These are phyloP conservation scores for Somion occarium DNA, from an alignment of 1,284 basidiomycete genomes.

Conservation along the genomic window DNA sequence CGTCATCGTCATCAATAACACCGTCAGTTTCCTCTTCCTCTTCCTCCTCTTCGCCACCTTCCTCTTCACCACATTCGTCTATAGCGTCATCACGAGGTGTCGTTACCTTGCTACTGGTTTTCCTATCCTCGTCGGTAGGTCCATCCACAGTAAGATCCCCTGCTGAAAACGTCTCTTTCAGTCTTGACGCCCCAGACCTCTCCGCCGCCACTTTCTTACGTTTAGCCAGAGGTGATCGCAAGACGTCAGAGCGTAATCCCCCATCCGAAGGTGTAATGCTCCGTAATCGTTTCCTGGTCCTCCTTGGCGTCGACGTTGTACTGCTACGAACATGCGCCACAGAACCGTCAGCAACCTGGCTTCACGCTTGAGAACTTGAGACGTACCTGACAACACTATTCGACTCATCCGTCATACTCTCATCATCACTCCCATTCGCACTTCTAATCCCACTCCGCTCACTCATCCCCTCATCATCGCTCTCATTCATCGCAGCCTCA, in stretches of 20 bases:
- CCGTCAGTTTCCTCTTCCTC: constrained; percentile 36
- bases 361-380: too few species aligned
- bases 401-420: constrained; percentile 40
- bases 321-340: constrained; percentile 27
- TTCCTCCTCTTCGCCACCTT: constrained; percentile 36
- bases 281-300: constrained; percentile 61
- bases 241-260: constrained; percentile 33
- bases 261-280: constrained; percentile 66
- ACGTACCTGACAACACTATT: constrained; percentile 43
- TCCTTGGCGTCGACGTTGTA: constrained; percentile 39
- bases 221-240: constrained; percentile 70
- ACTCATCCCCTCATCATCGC: constrained; percentile 51
- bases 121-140: constrained; percentile 3
- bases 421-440: constrained; percentile 43
- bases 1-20: constrained; percentile 55
- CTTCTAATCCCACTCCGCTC: constrained; percentile 34
- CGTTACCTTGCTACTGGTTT: constrained; percentile 21
- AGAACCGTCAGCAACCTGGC: too few species aligned
- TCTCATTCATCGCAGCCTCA: constrained; percentile 82
- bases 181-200: constrained; percentile 55
- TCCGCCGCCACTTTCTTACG: constrained; percentile 67
- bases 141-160: constrained; percentile 37
- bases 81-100: constrained; percentile 7
- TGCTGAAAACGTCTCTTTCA: constrained; percentile 63
- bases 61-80: constrained; percentile 25